Evolutionary conservation across 768 basidiomycete species (phyloP).

Genomic region (Coprinopsis marcescibilis): DNA sequence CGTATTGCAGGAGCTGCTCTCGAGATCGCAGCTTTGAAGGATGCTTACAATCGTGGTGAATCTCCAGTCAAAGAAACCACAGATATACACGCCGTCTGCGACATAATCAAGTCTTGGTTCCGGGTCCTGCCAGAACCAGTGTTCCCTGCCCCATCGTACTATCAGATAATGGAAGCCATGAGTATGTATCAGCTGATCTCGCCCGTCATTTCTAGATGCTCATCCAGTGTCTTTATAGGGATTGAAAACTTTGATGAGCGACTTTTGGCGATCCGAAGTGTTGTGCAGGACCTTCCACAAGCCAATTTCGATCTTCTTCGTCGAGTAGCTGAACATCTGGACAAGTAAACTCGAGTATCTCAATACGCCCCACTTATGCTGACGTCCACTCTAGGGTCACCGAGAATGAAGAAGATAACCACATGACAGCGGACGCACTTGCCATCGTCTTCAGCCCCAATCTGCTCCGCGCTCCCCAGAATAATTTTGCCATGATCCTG

Average conservation of each 20-base stretch:
- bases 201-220: background rate
- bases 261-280: slow-evolving; percentile 53
- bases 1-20: slow-evolving; percentile 75
- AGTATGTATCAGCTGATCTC: slow-evolving; percentile 37
- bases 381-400: slow-evolving; percentile 51
- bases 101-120: slow-evolving; percentile 83
- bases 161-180: slow-evolving; percentile 63
- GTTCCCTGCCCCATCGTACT: slow-evolving; percentile 65
- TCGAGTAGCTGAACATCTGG: slow-evolving; percentile 79
- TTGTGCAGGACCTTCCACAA: slow-evolving; percentile 66
- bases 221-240: slow-evolving; percentile 43
- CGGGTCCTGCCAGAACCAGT: slow-evolving; percentile 75
- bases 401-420: slow-evolving; percentile 82
- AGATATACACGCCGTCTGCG: slow-evolving; percentile 81
- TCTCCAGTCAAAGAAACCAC: slow-evolving; percentile 51
- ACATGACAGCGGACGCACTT: slow-evolving; percentile 83
- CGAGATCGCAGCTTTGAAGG: slow-evolving; percentile 63
- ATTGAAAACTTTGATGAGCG: slow-evolving; percentile 65
- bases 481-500: slow-evolving; percentile 71
- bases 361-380: background rate
- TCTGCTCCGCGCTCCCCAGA: slow-evolving; percentile 68
- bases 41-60: slow-evolving; percentile 71
- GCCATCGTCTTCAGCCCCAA: slow-evolving; percentile 87
- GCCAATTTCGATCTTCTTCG: slow-evolving; percentile 75
- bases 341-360: slow-evolving; percentile 44